Percentiles rank a stretch among this genome's conserved stretches.
phyloP scores from a whole-genome alignment of 192 early-diverging fungal species.

The Gaertneriomyces semiglobifer region DNA sequence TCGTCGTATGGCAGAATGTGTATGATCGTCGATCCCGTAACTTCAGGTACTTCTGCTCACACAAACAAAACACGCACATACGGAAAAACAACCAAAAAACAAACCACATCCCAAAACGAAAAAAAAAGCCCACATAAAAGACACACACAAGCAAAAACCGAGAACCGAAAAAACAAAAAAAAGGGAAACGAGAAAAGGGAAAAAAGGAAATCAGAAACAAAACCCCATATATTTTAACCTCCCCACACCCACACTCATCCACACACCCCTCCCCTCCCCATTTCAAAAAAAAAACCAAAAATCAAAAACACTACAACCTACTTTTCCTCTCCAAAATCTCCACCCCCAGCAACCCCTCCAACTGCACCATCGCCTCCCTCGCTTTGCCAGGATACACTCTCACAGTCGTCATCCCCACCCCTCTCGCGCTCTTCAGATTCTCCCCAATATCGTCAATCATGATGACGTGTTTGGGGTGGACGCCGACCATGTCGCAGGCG shows the following conservation, averaged over 20 bases:
- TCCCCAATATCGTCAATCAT: slow-evolving; percentile 83
- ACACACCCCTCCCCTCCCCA: too few species aligned
- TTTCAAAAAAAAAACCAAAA: background rate
- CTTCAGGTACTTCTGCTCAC: too few species aligned
- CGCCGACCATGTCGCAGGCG: slow-evolving; percentile 67
- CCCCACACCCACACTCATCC: too few species aligned
- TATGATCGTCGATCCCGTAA: too few species aligned
- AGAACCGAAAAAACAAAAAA: too few species aligned
- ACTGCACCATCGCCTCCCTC: slow-evolving; percentile 46
- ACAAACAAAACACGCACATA: too few species aligned
- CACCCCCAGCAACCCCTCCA: slow-evolving; percentile 42
- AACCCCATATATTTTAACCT: background rate
- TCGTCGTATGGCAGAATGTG: too few species aligned
- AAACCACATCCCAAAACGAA: too few species aligned
- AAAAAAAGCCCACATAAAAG: too few species aligned
- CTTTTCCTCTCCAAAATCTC: slow-evolving; percentile 22
- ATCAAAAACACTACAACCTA: slow-evolving; percentile 13
- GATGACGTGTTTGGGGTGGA: slow-evolving; percentile 63
- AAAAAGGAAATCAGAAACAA: background rate
- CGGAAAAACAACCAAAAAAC: too few species aligned
- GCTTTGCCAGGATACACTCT: slow-evolving; percentile 46
- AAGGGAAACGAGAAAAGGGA: background rate
- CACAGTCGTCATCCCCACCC: slow-evolving; percentile 70
- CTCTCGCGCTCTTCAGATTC: slow-evolving; percentile 68
- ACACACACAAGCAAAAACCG: too few species aligned